Evolutionary conservation across 164 flowering plant species (phyloP).

Genomic region (Sedum album): DNA sequence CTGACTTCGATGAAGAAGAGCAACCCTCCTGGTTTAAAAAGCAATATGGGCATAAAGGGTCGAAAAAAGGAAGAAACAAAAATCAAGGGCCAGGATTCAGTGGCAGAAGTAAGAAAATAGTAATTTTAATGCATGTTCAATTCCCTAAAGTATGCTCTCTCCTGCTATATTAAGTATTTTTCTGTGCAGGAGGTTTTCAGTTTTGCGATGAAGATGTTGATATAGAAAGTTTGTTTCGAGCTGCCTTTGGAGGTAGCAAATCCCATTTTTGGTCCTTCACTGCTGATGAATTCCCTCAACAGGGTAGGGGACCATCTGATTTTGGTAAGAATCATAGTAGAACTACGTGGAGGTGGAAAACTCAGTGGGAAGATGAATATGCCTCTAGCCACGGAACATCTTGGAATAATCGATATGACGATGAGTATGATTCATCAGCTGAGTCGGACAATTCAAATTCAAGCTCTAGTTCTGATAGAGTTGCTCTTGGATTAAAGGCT

Average conservation of each 20-base stretch:
- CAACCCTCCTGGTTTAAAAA: slow-evolving; percentile 53
- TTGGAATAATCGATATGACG: slow-evolving; percentile 27
- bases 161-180: neutral
- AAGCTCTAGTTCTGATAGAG: slow-evolving; percentile 41
- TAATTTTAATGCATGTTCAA: neutral
- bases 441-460: slow-evolving; percentile 25
- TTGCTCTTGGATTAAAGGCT: slow-evolving; percentile 66
- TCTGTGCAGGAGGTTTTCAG: slow-evolving; percentile 37
- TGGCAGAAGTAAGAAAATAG: slow-evolving; percentile 38
- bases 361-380: slow-evolving; percentile 1
- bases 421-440: slow-evolving; percentile 42
- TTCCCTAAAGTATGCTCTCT: neutral
- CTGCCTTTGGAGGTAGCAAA: slow-evolving; percentile 33
- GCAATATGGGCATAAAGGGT: slow-evolving; percentile 26
- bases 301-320: slow-evolving; percentile 39
- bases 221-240: slow-evolving; percentile 44
- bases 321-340: neutral
- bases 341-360: neutral
- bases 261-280: slow-evolving; percentile 37
- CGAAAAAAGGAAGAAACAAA: slow-evolving; percentile 17
- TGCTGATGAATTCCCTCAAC: slow-evolving; percentile 35
- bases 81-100: slow-evolving; percentile 23
- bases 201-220: slow-evolving; percentile 56
- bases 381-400: slow-evolving; percentile 22
- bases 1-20: slow-evolving; percentile 32